Evolutionary conservation across 139 green algal species (phyloP).

Genomic region (Chlorella sp.): DNA sequence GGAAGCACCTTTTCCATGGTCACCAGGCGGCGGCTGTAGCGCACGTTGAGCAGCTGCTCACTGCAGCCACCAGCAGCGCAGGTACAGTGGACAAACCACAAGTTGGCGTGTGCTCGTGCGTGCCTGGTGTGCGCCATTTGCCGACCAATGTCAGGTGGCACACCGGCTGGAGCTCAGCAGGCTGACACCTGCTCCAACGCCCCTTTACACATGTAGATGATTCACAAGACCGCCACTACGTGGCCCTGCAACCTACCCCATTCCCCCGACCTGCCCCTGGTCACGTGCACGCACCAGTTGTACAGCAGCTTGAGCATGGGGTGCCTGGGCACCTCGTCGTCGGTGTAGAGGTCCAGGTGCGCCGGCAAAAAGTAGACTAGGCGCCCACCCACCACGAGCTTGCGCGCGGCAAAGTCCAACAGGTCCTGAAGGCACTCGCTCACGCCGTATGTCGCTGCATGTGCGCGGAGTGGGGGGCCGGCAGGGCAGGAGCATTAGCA

Average conservation of each 20-base stretch:
- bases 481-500: too few species aligned
- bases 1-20: constrained; percentile 70
- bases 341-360: constrained; percentile 35
- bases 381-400: constrained; percentile 59
- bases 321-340: constrained; percentile 65
- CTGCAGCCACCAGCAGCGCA: constrained; percentile 18
- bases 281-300: constrained; percentile 20
- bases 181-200: too few species aligned
- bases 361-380: constrained; percentile 73
- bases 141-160: background rate
- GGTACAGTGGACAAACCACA: too few species aligned
- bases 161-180: background rate
- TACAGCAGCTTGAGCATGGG: constrained; percentile 46
- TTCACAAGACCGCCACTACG: too few species aligned
- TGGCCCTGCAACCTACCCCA: too few species aligned
- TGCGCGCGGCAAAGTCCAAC: constrained; percentile 67
- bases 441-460: constrained; percentile 63
- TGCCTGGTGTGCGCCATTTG: background rate
- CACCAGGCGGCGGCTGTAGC: constrained; percentile 83
- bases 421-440: constrained; percentile 89
- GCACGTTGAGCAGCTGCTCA: constrained; percentile 73
- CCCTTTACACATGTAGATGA: background rate
- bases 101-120: background rate
- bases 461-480: too few species aligned
- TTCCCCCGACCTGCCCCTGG: background rate